These are phyloP conservation scores for Fusarium zealandicum DNA, from an alignment of 2,329 filamentous ascomycete species.

Conservation along the genomic window DNA sequence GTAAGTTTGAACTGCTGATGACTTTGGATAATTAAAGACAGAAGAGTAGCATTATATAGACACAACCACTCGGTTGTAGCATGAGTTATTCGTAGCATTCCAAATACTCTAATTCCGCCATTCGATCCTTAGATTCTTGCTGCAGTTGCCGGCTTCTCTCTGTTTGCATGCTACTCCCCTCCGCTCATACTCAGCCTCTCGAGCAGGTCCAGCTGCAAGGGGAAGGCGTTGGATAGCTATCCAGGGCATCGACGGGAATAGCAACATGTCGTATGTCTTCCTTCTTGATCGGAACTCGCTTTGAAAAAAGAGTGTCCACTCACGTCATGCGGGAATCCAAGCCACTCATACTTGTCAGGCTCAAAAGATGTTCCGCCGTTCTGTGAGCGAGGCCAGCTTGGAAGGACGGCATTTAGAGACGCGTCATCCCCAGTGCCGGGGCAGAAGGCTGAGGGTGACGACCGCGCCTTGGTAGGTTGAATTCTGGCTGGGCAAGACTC, in stretches of 20 bases:
- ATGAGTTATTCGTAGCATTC: neutral
- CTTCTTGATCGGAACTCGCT: neutral
- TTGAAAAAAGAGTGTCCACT: neutral
- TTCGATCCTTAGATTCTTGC: neutral
- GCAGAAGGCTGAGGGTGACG: conserved; percentile 6
- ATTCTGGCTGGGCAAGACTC: neutral
- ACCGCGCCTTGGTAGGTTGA: neutral
- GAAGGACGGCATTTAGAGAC: neutral
- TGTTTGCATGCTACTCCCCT: neutral
- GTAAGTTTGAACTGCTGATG: neutral
- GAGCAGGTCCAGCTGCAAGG: conserved; percentile 3
- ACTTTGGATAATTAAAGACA: neutral
- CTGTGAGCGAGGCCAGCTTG: too few relatives aligned
- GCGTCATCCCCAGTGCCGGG: conserved; percentile 18
- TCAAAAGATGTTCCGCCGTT: neutral
- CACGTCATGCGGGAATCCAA: conserved; percentile 20
- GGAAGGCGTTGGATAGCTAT: neutral
- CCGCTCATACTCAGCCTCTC: conserved; percentile 21
- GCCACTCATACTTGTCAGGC: conserved; percentile 12
- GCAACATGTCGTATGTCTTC: conserved; percentile 32
- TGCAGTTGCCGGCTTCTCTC: too few relatives aligned
- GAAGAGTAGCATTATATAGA: conserved; percentile 19
- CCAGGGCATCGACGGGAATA: conserved; percentile 23
- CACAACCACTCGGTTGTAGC: neutral
- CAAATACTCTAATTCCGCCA: neutral